phyloP scores from a whole-genome alignment of 2,329 filamentous ascomycete genomes.

The Stagonosporopsis chrysanthemi region DNA sequence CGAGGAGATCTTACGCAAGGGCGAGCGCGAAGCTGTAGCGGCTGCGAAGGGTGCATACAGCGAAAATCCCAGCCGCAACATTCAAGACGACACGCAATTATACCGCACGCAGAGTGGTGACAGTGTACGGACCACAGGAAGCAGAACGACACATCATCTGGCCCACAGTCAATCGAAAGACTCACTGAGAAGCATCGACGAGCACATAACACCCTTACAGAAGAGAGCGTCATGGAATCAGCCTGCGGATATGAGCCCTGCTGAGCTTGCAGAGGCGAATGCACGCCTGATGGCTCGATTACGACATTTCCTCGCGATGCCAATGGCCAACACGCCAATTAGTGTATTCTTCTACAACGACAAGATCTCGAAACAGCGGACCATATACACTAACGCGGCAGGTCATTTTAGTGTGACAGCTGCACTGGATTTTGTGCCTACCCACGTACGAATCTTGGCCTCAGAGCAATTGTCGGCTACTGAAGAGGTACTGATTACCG shows the following conservation, averaged over 20 bases:
- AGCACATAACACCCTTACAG: conserved; percentile 49
- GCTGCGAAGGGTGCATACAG: conserved; percentile 78
- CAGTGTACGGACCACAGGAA: conserved; percentile 31
- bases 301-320: conserved; percentile 87
- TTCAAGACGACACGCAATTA: conserved; percentile 52
- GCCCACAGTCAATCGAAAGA: conserved; percentile 35
- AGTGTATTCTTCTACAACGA: conserved; percentile 97
- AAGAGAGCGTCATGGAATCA: conserved; percentile 60
- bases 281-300: conserved; percentile 86
- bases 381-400: conserved; percentile 82
- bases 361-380: conserved; percentile 79
- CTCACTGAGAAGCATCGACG: conserved; percentile 38
- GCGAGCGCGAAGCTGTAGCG: conserved; percentile 73
- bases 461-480: conserved; percentile 84
- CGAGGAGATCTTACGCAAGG: conserved; percentile 75
- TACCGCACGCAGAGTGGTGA: conserved; percentile 48
- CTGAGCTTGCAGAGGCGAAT: conserved; percentile 82
- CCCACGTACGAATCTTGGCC: conserved; percentile 84
- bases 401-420: conserved; percentile 87
- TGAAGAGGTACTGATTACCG: conserved; percentile 78
- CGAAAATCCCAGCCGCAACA: conserved; percentile 64
- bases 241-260: conserved; percentile 71
- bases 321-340: conserved; percentile 77
- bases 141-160: conserved; percentile 29
- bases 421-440: conserved; percentile 87